Conservation (phyloP, 176 grass and related monocot genomes). For the Bromus sterilis region DNA sequence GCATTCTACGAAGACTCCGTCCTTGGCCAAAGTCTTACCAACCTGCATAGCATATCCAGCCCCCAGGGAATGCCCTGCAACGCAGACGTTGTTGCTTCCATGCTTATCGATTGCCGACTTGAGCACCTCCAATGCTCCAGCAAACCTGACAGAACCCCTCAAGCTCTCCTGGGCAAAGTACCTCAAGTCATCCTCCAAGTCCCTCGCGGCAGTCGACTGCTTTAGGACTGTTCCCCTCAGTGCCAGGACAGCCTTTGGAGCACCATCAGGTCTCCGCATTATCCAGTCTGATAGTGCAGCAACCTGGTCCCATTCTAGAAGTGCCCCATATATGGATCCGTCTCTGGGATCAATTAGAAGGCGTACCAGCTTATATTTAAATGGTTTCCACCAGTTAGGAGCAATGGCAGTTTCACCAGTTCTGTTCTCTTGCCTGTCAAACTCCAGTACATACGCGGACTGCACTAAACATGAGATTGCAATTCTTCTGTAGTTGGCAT, state of each 20-base stretch:
- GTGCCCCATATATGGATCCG: constrained; percentile 61
- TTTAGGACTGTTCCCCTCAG: constrained; percentile 68
- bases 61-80: constrained; percentile 76
- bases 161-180: constrained; percentile 58
- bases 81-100: constrained; percentile 49
- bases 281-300: constrained; percentile 57
- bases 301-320: constrained; percentile 69
- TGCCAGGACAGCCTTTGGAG: constrained; percentile 60
- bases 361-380: constrained; percentile 65
- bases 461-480: constrained; percentile 80
- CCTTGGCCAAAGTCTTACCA: constrained; percentile 63
- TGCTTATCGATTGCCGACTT: constrained; percentile 42
- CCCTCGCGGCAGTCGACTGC: constrained; percentile 51
- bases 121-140: constrained; percentile 52
- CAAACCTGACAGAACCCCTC: constrained; percentile 72
- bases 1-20: constrained; percentile 60
- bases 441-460: constrained; percentile 57
- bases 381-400: constrained; percentile 85
- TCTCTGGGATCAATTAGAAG: constrained; percentile 63
- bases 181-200: constrained; percentile 79
- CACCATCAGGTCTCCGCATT: constrained; percentile 56
- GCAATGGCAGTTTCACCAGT: constrained; percentile 38
- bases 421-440: constrained; percentile 69
- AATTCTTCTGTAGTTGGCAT: constrained; percentile 77
- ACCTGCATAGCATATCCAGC: constrained; percentile 69